Base-by-base conservation (phyloP, 768 basidiomycete species). In the Tulasnella sp. region DNA sequence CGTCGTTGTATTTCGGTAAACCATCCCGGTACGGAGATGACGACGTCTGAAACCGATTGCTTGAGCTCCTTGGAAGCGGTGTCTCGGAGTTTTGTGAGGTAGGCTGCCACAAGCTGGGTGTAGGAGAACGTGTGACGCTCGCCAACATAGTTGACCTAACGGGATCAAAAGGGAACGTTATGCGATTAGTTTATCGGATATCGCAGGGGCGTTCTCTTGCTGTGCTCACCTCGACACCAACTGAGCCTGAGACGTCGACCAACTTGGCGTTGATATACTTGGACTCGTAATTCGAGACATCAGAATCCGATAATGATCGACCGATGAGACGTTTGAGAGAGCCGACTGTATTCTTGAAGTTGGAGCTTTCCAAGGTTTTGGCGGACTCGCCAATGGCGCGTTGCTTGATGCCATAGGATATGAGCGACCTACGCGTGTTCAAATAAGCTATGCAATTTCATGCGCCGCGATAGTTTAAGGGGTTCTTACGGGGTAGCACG, bases 321-420 rank as follows among this genome's bases (percentile, higher is more conserved):
- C 97, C 97, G 83, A 98, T 89, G 58, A 99, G 90, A 31, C 97
- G 91, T 87, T 98, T 98, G 84, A 99, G 88, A 0, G 91, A 93
- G 60, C 98, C 98, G 85, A 98, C 89, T 37, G 98, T 99, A 89
- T 99, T 99, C 87, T 92, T 94, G 90, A 96, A 98, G 88, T 99
- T 99, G 83, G 96, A 97, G 22, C 93, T 98, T 87, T 99, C 97
- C 83, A 97, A 95, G 0, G 95, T 98, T 89, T 99, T 99, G 83
- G 97, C 97, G 28, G 96, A 82, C 87, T 99, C 97, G 82, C 98
- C 97, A 85, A 99, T 94, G 74, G 93, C 86, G 72, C 97, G 93
- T 84, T 96, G 94, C 85, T 95, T 96, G 31, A 91, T 91, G 18
- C 97, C 96, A 86, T 98, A 99, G 8, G 95, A 96, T 80, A 99